phyloP scores from a whole-genome alignment of 345 rosid genomes.

The Geranium brycei region DNA sequence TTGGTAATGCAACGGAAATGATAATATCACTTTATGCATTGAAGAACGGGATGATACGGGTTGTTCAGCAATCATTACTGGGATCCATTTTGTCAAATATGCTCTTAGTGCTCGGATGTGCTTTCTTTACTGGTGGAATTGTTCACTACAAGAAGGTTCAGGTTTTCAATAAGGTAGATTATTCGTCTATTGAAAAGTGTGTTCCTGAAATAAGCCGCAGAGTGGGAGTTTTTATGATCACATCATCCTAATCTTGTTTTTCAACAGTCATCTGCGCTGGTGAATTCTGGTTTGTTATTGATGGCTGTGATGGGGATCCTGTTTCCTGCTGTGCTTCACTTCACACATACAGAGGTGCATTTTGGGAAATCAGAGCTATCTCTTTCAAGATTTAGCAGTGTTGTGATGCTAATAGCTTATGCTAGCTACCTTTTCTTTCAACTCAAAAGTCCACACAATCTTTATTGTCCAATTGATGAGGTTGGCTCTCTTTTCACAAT shows the following conservation, averaged over 20 bases:
- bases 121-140: constrained; percentile 39
- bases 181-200: neutral
- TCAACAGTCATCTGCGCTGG: constrained; percentile 30
- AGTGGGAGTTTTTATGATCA: neutral
- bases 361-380: constrained; percentile 43
- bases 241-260: constrained; percentile 3
- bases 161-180: constrained; percentile 27
- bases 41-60: constrained; percentile 29
- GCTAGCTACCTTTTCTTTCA: constrained; percentile 35
- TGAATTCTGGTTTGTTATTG: constrained; percentile 33
- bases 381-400: constrained; percentile 43
- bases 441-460: constrained; percentile 23
- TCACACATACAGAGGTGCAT: constrained; percentile 32
- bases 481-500: constrained; percentile 12
- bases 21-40: constrained; percentile 38
- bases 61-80: constrained; percentile 41
- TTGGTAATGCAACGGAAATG: constrained; percentile 44
- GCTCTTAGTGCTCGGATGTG: constrained; percentile 47
- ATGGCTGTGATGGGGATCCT: constrained; percentile 39
- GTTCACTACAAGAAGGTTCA: constrained; percentile 30
- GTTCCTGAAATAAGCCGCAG: neutral
- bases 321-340: constrained; percentile 43
- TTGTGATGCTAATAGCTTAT: constrained; percentile 40
- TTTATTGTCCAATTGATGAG: constrained; percentile 13
- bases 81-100: constrained; percentile 45